Percentiles rank a stretch among this genome's conserved stretches.
phyloP scores from a whole-genome alignment of 1,284 basidiomycete genomes.

The Ustilago bromivora region DNA sequence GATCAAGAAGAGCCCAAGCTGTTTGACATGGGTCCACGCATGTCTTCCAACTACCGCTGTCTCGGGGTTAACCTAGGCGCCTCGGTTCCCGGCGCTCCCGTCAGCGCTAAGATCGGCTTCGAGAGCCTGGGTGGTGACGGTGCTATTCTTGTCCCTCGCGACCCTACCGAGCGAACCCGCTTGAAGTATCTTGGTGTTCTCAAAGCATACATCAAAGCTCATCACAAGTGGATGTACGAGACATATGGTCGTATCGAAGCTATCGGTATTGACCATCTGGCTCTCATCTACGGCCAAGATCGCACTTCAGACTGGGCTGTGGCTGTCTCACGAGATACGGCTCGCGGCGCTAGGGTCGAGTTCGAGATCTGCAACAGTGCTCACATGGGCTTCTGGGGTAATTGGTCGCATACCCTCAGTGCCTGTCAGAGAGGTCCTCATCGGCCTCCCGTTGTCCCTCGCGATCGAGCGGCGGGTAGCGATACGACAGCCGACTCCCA shows the following conservation, averaged over 20 bases:
- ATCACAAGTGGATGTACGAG: constrained; percentile 55
- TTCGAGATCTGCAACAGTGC: constrained; percentile 55
- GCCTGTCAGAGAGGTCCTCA: constrained; percentile 57
- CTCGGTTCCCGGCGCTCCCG: constrained; percentile 38
- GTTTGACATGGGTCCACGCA: constrained; percentile 60
- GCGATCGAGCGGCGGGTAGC: background rate
- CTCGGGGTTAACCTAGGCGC: constrained; percentile 44
- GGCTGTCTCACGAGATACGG: constrained; percentile 53
- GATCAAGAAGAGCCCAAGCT: constrained; percentile 48
- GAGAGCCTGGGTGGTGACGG: constrained; percentile 58
- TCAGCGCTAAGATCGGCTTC: constrained; percentile 51
- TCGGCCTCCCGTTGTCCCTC: constrained; percentile 18
- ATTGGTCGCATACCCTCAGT: constrained; percentile 51
- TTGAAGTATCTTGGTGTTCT: constrained; percentile 57
- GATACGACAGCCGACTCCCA: background rate
- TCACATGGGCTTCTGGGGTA: constrained; percentile 51
- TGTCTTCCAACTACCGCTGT: constrained; percentile 51
- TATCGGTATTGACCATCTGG: constrained; percentile 51
- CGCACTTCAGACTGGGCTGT: constrained; percentile 60
- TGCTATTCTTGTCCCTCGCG: constrained; percentile 57
- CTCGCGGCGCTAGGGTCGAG: constrained; percentile 48
- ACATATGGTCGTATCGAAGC: constrained; percentile 56
- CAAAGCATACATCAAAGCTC: constrained; percentile 56
- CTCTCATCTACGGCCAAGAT: constrained; percentile 55
- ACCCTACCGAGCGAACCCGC: constrained; percentile 53